phyloP scores from a whole-genome alignment of 148 eudicot genomes.

The Silene latifolia region DNA sequence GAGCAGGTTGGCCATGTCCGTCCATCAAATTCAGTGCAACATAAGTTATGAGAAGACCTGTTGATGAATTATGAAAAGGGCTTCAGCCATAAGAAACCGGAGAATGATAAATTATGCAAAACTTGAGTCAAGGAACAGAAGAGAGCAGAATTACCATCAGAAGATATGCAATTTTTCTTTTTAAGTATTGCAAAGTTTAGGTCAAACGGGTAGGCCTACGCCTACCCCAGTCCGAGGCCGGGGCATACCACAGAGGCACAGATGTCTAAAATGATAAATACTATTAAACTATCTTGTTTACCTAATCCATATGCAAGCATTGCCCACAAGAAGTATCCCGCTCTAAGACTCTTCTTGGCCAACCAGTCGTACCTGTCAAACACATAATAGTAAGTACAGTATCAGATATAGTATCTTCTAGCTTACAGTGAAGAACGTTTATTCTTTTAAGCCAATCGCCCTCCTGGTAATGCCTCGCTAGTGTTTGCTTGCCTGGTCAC shows the following conservation, averaged over 20 bases:
- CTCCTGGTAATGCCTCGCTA: too few relatives aligned
- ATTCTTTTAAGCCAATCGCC: too few relatives aligned
- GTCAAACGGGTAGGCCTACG: too few relatives aligned
- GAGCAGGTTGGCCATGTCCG: conserved; percentile 91
- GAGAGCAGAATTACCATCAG: too few relatives aligned
- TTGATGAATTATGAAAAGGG: not conserved
- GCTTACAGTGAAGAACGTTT: not conserved
- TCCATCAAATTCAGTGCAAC: conserved; percentile 83
- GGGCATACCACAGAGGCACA: too few relatives aligned
- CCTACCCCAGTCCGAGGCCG: too few relatives aligned
- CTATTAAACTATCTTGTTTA: conserved; percentile 18
- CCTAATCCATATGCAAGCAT: conserved; percentile 87
- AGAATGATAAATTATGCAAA: not conserved
- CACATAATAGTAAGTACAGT: conserved; percentile 5
- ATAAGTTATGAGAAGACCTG: conserved; percentile 80
- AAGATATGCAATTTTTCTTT: too few relatives aligned
- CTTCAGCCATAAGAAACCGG: not conserved
- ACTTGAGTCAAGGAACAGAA: not conserved
- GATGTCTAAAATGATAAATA: too few relatives aligned
- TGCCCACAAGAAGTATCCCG: conserved; percentile 83
- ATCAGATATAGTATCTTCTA: not conserved
- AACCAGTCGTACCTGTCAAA: conserved; percentile 78
- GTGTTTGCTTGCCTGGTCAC: too few relatives aligned
- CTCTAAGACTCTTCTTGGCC: conserved; percentile 63
- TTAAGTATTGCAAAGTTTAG: too few relatives aligned